Percentiles rank a stretch among this genome's conserved stretches.
Conservation (phyloP, 1,284 basidiomycete genomes). For the Laetiporus sulphureus region DNA sequence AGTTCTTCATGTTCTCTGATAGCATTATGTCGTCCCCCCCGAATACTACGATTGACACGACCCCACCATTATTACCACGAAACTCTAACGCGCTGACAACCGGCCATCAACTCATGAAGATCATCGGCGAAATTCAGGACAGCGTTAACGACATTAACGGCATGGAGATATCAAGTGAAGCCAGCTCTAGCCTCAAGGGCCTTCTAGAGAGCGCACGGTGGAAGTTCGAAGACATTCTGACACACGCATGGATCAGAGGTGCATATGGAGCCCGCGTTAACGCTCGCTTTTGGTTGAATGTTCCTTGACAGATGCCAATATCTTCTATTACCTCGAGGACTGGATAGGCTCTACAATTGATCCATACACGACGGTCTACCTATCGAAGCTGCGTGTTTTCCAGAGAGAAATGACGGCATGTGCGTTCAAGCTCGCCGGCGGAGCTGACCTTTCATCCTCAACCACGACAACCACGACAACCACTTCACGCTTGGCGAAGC, state of each 20-base stretch:
- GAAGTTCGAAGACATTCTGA: conserved; percentile 83
- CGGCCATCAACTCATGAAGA: conserved; percentile 73
- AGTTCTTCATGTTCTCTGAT: conserved; percentile 88
- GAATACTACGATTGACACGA: conserved; percentile 21
- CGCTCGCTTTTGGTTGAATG: too few relatives aligned
- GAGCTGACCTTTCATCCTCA: conserved; percentile 52
- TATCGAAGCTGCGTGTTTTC: conserved; percentile 75
- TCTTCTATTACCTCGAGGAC: conserved; percentile 82
- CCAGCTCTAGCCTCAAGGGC: conserved; percentile 57
- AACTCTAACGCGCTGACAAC: conserved; percentile 82
- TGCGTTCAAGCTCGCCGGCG: conserved; percentile 82
- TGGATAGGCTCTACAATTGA: conserved; percentile 67
- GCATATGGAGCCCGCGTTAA: too few relatives aligned
- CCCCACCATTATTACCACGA: conserved; percentile 65
- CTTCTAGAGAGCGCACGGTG: conserved; percentile 82
- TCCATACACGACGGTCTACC: conserved; percentile 56
- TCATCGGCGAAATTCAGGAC: conserved; percentile 82
- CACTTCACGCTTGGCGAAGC: conserved; percentile 44
- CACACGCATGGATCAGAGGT: conserved; percentile 82
- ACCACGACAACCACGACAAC: conserved; percentile 30
- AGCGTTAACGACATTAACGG: conserved; percentile 76
- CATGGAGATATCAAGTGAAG: conserved; percentile 80
- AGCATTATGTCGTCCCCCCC: conserved; percentile 50
- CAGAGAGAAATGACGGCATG: conserved; percentile 78
- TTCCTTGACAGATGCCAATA: conserved; percentile 84